Evolutionary conservation across 768 basidiomycete genomes (phyloP).

Genomic region (Lactarius hatsudake): DNA sequence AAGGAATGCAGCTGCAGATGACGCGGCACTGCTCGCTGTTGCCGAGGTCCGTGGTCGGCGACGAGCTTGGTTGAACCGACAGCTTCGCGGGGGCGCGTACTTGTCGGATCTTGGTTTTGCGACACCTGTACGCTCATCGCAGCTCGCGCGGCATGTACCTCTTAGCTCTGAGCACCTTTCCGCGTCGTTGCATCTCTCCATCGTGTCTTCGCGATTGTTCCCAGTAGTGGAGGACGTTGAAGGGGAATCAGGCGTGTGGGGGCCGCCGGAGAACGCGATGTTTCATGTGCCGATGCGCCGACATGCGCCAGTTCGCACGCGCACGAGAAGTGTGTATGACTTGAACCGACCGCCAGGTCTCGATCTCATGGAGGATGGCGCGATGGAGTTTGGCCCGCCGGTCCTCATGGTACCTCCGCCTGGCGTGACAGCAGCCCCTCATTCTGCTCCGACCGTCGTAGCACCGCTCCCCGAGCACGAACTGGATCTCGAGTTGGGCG

Average conservation of each 20-base stretch:
- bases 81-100: conserved; percentile 39
- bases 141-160: conserved; percentile 38
- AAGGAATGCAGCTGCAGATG: conserved; percentile 41
- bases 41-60: conserved; percentile 59
- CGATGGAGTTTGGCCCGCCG: conserved; percentile 15
- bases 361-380: conserved; percentile 5
- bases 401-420: conserved; percentile 25
- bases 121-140: conserved; percentile 50
- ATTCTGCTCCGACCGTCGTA: conserved; percentile 23
- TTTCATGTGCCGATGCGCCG: conserved; percentile 13
- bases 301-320: conserved; percentile 26
- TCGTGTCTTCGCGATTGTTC: conserved; percentile 29
- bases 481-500: conserved; percentile 32
- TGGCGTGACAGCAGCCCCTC: conserved; percentile 22
- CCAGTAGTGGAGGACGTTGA: conserved; percentile 36
- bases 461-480: conserved; percentile 26
- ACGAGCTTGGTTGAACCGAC: conserved; percentile 63
- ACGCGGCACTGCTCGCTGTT: conserved; percentile 34
- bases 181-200: not conserved
- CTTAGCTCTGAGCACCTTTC: conserved; percentile 22
- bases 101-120: conserved; percentile 46
- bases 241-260: conserved; percentile 28
- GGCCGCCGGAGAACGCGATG: conserved; percentile 18
- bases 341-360: conserved; percentile 16
- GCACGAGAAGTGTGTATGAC: conserved; percentile 31